Percentiles rank a stretch among this genome's conserved stretches.
Conservation (phyloP, 179 eudicot species). For the Sideroxylon spinosum region DNA sequence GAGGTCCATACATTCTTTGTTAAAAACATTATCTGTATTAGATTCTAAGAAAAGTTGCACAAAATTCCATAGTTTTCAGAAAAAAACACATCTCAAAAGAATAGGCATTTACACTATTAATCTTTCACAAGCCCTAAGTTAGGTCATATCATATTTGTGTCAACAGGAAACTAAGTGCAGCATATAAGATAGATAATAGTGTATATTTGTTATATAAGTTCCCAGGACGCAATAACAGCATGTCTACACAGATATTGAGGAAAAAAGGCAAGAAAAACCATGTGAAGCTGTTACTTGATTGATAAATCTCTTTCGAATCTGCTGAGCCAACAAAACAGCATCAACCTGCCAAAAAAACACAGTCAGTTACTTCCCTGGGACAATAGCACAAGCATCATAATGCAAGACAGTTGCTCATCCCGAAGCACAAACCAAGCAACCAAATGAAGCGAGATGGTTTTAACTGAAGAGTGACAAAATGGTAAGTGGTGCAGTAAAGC, state of each 20-base stretch:
- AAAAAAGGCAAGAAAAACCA: constrained; percentile 12
- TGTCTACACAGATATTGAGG: background rate
- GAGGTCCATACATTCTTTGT: background rate
- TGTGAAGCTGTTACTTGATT: constrained; percentile 61
- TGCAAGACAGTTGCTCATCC: background rate
- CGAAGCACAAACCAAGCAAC: constrained; percentile 9
- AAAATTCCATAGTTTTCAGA: background rate
- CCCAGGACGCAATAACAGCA: background rate
- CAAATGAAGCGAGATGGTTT: background rate
- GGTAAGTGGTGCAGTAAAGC: background rate
- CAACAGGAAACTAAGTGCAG: background rate
- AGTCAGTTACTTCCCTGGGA: constrained; percentile 10
- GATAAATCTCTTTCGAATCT: constrained; percentile 55
- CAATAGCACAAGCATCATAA: background rate
- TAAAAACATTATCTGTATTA: background rate
- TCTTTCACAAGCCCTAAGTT: background rate
- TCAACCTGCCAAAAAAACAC: constrained; percentile 49
- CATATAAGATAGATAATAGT: background rate
- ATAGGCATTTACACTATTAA: background rate
- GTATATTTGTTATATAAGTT: background rate
- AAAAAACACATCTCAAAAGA: background rate
- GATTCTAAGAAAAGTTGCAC: background rate
- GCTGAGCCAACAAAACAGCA: constrained; percentile 67
- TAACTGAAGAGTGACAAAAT: background rate
- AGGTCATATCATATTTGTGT: background rate